Conservation (phyloP, 2,329 filamentous ascomycete genomes). For the Sclerotinia nivalis region DNA sequence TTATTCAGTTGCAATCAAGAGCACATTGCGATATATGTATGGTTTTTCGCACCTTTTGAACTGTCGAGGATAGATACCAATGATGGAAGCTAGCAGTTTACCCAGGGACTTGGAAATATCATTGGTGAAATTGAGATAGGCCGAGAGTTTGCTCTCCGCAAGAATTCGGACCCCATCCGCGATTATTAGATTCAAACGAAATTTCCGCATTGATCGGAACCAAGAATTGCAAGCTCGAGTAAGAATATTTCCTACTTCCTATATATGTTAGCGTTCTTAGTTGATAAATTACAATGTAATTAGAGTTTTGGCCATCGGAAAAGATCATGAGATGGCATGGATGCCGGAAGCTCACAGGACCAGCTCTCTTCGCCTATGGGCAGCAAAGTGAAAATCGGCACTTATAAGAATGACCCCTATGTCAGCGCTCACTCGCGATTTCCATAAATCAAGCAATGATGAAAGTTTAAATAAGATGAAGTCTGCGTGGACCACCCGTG, state of each 20-base stretch:
- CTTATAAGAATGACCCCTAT: not conserved
- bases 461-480: not conserved
- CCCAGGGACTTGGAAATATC: not conserved
- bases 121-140: not conserved
- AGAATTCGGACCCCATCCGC: too few relatives aligned
- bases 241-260: not conserved
- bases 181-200: slow-evolving; percentile 6
- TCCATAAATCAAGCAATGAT: not conserved
- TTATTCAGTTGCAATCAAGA: not conserved
- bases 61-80: not conserved
- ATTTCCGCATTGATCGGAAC: not conserved
- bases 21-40: not conserved
- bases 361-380: not conserved
- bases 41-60: not conserved
- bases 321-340: not conserved
- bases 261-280: not conserved
- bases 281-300: not conserved
- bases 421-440: not conserved
- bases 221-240: not conserved
- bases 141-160: not conserved
- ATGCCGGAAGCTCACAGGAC: not conserved
- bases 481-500: not conserved
- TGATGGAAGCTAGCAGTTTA: not conserved
- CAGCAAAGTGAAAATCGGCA: not conserved
- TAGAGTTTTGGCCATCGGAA: not conserved